Percentiles rank a stretch among this genome's conserved stretches.
phyloP scores from a whole-genome alignment of 2,329 filamentous ascomycete species.

The Talaromyces sp. region DNA sequence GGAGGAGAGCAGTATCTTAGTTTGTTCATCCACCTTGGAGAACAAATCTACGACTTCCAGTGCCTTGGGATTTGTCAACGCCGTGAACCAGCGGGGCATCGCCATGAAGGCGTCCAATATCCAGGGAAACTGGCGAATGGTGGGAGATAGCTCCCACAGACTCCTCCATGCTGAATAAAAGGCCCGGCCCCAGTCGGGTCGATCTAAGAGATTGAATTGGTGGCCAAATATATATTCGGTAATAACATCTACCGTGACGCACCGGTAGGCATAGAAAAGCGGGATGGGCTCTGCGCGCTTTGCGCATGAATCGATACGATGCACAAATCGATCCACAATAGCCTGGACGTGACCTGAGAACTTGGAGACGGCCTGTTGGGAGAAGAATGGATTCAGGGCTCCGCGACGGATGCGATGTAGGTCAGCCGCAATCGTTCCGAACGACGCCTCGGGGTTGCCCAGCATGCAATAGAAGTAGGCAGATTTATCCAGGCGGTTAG shows the following conservation, averaged over 20 bases:
- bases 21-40: slow-evolving; percentile 11
- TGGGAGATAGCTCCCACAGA: slow-evolving; percentile 15
- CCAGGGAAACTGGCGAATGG: slow-evolving; percentile 16
- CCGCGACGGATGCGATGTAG: slow-evolving; percentile 25
- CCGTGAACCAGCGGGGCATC: slow-evolving; percentile 16
- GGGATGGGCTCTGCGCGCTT: slow-evolving; percentile 11
- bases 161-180: slow-evolving; percentile 17
- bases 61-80: slow-evolving; percentile 14
- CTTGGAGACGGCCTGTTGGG: slow-evolving; percentile 16
- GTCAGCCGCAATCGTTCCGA: slow-evolving; percentile 37
- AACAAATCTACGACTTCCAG: slow-evolving; percentile 17
- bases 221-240: slow-evolving; percentile 16
- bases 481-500: slow-evolving; percentile 25
- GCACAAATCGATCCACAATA: slow-evolving; percentile 23
- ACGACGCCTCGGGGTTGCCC: slow-evolving; percentile 18
- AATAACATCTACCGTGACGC: slow-evolving; percentile 17
- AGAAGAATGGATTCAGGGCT: slow-evolving; percentile 24
- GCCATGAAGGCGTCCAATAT: slow-evolving; percentile 16
- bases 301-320: slow-evolving; percentile 16
- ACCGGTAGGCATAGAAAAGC: slow-evolving; percentile 15
- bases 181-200: slow-evolving; percentile 11
- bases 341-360: slow-evolving; percentile 33
- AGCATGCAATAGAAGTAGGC: slow-evolving; percentile 17
- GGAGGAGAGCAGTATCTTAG: slow-evolving; percentile 3
- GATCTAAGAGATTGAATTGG: slow-evolving; percentile 15